A percentile compares a stretch with the other conserved stretches of the same genome.
Evolutionary conservation across 345 rosid genomes (phyloP).

Genomic region (Salix caprea): DNA sequence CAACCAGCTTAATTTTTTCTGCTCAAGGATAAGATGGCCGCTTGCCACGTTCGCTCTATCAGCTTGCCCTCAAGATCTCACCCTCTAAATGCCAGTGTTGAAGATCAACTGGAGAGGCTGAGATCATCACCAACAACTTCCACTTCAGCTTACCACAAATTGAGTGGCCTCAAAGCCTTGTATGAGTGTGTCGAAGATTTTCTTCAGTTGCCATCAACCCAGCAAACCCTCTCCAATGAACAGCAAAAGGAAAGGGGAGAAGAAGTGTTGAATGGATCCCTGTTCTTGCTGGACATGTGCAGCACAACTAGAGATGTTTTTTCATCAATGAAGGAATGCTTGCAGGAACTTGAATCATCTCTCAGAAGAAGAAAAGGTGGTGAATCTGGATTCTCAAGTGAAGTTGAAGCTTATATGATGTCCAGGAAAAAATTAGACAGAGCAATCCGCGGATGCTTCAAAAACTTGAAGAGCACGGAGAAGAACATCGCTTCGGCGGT

Average conservation of each 20-base stretch:
- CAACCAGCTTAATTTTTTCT: not conserved
- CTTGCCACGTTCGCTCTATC: constrained; percentile 21
- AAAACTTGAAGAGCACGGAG: not conserved
- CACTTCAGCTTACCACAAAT: constrained; percentile 4
- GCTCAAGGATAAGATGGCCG: constrained; percentile 9
- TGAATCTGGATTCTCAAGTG: constrained; percentile 3
- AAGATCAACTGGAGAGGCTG: constrained; percentile 18
- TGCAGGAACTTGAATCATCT: constrained; percentile 6
- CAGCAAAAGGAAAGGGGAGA: not conserved
- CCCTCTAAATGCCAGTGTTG: constrained; percentile 15
- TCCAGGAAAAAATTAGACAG: constrained; percentile 2
- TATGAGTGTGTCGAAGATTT: constrained; percentile 1
- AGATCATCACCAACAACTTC: constrained; percentile 19
- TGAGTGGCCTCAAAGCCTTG: constrained; percentile 1
- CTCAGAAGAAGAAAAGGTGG: constrained; percentile 2
- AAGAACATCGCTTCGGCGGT: not conserved
- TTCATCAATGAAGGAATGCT: constrained; percentile 3
- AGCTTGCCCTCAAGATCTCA: constrained; percentile 32
- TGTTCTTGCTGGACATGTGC: constrained; percentile 1
- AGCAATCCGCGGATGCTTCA: not conserved
- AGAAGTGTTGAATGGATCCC: constrained; percentile 3
- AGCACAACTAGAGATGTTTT: constrained; percentile 3
- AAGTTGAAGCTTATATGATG: not conserved
- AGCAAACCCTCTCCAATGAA: not conserved
- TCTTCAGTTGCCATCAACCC: constrained; percentile 1